Evolutionary conservation across 768 basidiomycete genomes (phyloP).

Genomic region (Boletus vinaceobasis): DNA sequence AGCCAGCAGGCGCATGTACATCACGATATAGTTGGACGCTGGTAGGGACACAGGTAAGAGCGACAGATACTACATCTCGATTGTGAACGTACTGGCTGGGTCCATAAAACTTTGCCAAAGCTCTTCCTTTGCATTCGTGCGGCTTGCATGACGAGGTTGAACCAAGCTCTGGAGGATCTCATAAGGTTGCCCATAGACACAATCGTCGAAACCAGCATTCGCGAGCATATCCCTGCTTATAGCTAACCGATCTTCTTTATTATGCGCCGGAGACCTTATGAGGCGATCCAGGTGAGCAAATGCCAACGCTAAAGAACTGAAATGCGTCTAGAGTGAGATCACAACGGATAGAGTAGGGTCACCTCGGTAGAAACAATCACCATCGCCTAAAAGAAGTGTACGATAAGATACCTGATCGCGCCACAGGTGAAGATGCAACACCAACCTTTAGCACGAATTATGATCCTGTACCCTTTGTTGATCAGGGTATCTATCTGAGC

Average conservation of each 20-base stretch:
- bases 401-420: background rate
- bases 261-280: conserved; percentile 44
- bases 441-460: conserved; percentile 70
- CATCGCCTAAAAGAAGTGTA: conserved; percentile 55
- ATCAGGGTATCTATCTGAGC: conserved; percentile 74
- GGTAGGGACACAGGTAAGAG: conserved; percentile 1
- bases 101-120: conserved; percentile 46
- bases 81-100: conserved; percentile 40
- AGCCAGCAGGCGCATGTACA: conserved; percentile 78
- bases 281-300: conserved; percentile 80
- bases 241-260: conserved; percentile 49
- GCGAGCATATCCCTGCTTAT: conserved; percentile 51
- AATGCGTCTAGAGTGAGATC: conserved; percentile 15
- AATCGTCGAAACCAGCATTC: conserved; percentile 55
- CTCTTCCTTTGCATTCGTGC: conserved; percentile 32
- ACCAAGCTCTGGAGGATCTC: conserved; percentile 57
- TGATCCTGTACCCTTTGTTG: conserved; percentile 55
- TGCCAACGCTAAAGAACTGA: conserved; percentile 57
- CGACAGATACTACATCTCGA: background rate
- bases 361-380: conserved; percentile 94
- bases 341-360: conserved; percentile 21
- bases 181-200: conserved; percentile 76
- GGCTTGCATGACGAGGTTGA: conserved; percentile 35
- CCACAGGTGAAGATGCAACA: conserved; percentile 18
- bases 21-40: conserved; percentile 73